Conservation (phyloP, 2,329 filamentous ascomycete genomes). For the Exophiala mesophila region DNA sequence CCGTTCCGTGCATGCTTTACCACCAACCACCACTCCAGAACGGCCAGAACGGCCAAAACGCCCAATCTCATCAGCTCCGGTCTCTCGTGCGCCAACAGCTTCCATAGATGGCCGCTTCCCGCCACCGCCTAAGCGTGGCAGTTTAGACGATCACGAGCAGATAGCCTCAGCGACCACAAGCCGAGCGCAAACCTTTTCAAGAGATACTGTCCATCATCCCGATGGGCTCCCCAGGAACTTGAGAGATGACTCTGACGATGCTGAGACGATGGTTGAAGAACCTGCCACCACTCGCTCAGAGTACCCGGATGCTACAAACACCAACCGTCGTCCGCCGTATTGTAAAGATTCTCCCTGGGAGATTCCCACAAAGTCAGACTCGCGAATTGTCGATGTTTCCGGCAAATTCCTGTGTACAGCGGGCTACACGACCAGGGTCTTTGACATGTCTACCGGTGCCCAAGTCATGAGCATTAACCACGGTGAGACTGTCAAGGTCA, state of each 20-base stretch:
- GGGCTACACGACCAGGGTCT: slow-evolving; percentile 80
- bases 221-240: slow-evolving; percentile 20
- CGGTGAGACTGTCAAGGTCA: slow-evolving; percentile 77
- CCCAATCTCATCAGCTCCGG: slow-evolving; percentile 10
- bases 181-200: slow-evolving; percentile 13
- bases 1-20: slow-evolving; percentile 4
- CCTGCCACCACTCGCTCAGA: slow-evolving; percentile 52
- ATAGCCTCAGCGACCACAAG: slow-evolving; percentile 6
- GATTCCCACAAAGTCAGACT: slow-evolving; percentile 81
- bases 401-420: slow-evolving; percentile 83
- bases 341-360: slow-evolving; percentile 68
- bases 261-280: slow-evolving; percentile 43
- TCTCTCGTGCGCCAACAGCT: slow-evolving; percentile 21
- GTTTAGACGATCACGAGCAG: slow-evolving; percentile 15
- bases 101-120: slow-evolving; percentile 28
- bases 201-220: slow-evolving; percentile 5
- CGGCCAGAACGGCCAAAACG: slow-evolving; percentile 18
- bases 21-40: neutral
- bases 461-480: slow-evolving; percentile 75
- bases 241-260: slow-evolving; percentile 48
- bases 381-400: slow-evolving; percentile 78
- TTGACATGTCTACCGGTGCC: slow-evolving; percentile 79
- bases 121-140: slow-evolving; percentile 32
- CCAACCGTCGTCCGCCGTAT: slow-evolving; percentile 76
- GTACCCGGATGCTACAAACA: slow-evolving; percentile 78